These are phyloP conservation scores for Chrysanthemum makinoi DNA, from an alignment of 129 eudicot genomes.

Conservation along the genomic window DNA sequence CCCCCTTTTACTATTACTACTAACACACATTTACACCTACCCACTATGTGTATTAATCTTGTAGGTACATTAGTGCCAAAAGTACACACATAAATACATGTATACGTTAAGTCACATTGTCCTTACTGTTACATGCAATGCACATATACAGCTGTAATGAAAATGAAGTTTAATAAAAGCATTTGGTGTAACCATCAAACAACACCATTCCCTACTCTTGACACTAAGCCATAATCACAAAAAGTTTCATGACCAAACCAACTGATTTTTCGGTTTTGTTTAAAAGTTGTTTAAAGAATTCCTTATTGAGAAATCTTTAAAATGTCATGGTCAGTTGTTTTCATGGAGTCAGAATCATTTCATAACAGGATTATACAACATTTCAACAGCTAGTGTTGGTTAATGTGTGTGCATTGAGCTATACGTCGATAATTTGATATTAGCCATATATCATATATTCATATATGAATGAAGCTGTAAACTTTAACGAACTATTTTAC, in stretches of 20 bases:
- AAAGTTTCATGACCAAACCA: not conserved
- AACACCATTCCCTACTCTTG: constrained; percentile 6
- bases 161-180: constrained; percentile 22
- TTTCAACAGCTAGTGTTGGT: not conserved
- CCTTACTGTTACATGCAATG: constrained; percentile 30
- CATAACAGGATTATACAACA: not conserved
- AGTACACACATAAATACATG: not conserved
- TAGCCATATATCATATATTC: not conserved
- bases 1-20: not conserved
- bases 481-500: not conserved
- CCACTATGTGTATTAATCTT: constrained; percentile 9
- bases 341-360: not conserved
- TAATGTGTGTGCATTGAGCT: not conserved
- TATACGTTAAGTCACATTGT: constrained; percentile 7
- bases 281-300: too few species aligned
- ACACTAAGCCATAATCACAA: constrained; percentile 10
- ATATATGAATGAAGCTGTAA: not conserved
- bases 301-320: too few species aligned
- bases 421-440: too few species aligned
- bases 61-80: not conserved
- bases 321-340: too few species aligned
- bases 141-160: constrained; percentile 32
- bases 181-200: constrained; percentile 18
- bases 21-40: constrained; percentile 14
- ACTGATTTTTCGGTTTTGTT: not conserved